Conservation (phyloP, 2,329 filamentous ascomycete genomes). For the Coniochaeta sp. region DNA sequence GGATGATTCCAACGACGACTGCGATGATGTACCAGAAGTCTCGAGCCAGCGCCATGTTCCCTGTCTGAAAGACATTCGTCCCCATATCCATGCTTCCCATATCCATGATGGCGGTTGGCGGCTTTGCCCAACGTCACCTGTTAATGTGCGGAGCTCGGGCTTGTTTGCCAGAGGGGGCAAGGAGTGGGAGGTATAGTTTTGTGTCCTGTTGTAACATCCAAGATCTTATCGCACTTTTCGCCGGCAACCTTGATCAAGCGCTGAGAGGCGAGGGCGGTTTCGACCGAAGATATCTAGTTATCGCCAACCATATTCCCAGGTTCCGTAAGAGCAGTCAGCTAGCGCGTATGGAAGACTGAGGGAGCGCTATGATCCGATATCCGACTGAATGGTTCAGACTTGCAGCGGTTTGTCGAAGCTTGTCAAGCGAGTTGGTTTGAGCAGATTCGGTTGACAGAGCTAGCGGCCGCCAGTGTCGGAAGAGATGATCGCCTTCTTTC, state of each 20-base stretch:
- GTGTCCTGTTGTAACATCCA: no score
- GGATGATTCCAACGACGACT: slow-evolving; percentile 34
- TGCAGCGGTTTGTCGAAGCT: no score
- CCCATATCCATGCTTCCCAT: slow-evolving; percentile 24
- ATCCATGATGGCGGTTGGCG: slow-evolving; percentile 6
- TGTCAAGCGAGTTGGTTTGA: neutral
- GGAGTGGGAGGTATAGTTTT: neutral
- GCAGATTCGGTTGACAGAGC: neutral
- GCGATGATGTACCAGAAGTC: slow-evolving; percentile 54
- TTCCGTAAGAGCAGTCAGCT: neutral
- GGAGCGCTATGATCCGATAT: no score
- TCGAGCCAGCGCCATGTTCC: slow-evolving; percentile 43
- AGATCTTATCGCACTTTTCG: neutral
- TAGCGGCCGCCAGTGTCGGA: neutral
- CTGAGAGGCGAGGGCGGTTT: neutral
- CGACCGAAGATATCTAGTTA: neutral
- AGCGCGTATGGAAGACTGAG: neutral
- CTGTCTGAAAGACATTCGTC: slow-evolving; percentile 30
- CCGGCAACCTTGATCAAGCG: neutral
- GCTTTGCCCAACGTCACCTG: neutral
- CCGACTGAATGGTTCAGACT: no score
- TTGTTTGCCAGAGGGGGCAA: neutral
- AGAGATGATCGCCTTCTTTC: neutral
- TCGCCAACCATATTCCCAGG: neutral
- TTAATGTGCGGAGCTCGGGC: neutral